Evolutionary conservation across 2,329 filamentous ascomycete species (phyloP).

Genomic region (Colletotrichum cereale): DNA sequence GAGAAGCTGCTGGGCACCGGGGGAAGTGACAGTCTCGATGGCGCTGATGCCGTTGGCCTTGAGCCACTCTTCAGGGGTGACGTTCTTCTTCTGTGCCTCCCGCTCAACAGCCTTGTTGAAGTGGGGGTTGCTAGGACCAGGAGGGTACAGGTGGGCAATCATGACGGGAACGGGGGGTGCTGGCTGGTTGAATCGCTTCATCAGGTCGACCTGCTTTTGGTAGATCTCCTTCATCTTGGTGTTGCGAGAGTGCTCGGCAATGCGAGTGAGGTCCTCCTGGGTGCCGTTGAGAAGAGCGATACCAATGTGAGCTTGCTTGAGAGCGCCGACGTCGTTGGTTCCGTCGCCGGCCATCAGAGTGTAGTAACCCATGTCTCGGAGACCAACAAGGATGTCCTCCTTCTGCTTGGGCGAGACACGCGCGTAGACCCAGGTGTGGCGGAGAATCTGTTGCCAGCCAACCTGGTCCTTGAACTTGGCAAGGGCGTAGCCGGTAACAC

Average conservation of each 20-base stretch:
- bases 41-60: conserved; percentile 65
- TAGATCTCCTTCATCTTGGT: conserved; percentile 99
- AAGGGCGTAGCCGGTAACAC: conserved; percentile 94
- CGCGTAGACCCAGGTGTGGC: conserved; percentile 97
- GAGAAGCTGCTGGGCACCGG: conserved; percentile 72
- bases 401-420: conserved; percentile 99
- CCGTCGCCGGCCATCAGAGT: conserved; percentile 99
- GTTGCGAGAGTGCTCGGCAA: conserved; percentile 92
- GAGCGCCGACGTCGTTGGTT: conserved; percentile 96
- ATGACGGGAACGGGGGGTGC: conserved; percentile 89
- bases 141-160: conserved; percentile 95
- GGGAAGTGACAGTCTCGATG: conserved; percentile 75
- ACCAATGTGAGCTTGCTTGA: conserved; percentile 98
- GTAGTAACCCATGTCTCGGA: conserved; percentile 97
- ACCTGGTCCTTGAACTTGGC: conserved; percentile 86
- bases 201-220: conserved; percentile 92
- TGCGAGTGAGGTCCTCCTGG: conserved; percentile 88
- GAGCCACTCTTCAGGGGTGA: conserved; percentile 70
- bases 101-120: conserved; percentile 92
- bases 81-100: conserved; percentile 83
- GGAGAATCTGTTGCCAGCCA: conserved; percentile 81
- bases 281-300: conserved; percentile 96
- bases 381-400: conserved; percentile 95
- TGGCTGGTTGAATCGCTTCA: conserved; percentile 96
- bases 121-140: conserved; percentile 91